These are phyloP conservation scores for Heliamphora pulchella DNA, from an alignment of 179 eudicot species.

Conservation along the genomic window DNA sequence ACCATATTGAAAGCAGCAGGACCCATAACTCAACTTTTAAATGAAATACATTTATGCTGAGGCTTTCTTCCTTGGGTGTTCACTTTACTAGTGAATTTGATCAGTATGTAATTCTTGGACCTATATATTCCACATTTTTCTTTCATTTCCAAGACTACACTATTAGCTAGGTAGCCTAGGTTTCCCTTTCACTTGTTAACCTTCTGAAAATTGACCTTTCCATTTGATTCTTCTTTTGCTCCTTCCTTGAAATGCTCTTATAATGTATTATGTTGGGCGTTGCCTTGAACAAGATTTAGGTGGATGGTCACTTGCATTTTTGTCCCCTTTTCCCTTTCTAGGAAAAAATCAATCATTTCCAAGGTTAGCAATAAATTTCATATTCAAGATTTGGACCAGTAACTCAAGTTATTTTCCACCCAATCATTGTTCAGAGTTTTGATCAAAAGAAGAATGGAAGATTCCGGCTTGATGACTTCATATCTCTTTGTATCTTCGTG, in stretches of 20 bases:
- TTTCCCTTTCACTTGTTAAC: not conserved
- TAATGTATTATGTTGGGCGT: not conserved
- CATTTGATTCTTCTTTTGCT: not conserved
- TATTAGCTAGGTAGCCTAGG: not conserved
- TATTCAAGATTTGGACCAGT: not conserved
- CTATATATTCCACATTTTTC: not conserved
- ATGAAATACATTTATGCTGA: not conserved
- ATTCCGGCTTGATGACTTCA: slow-evolving; percentile 76
- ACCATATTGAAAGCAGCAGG: not conserved
- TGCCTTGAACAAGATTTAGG: not conserved
- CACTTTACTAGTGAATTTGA: not conserved
- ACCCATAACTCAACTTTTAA: not conserved
- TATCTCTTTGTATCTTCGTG: slow-evolving; percentile 70
- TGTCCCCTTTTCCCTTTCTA: not conserved
- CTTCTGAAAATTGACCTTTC: not conserved
- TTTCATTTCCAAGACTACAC: not conserved
- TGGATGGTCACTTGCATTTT: slow-evolving; percentile 9
- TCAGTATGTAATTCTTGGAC: not conserved
- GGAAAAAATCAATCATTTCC: not conserved
- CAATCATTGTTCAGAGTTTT: slow-evolving; percentile 56
- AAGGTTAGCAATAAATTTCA: slow-evolving; percentile 1
- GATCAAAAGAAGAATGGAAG: slow-evolving; percentile 70
- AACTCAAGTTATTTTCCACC: not conserved
- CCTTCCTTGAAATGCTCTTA: not conserved
- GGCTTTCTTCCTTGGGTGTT: not conserved